phyloP scores from a whole-genome alignment of 2,329 filamentous ascomycete genomes.

The Colletotrichum plurivorum region DNA sequence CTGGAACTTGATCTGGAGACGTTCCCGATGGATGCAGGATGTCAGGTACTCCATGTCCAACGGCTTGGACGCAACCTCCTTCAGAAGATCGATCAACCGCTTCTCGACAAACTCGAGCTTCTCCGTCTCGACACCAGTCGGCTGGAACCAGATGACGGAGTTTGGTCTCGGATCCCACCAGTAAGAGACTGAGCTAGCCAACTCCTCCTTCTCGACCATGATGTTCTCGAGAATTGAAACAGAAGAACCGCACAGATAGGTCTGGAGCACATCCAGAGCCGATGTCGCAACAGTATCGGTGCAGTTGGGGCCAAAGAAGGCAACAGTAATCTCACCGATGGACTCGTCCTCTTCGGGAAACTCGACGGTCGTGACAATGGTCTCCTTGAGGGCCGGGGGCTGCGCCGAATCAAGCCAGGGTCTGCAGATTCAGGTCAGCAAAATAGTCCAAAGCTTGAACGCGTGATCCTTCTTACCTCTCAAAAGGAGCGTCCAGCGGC shows the following conservation, averaged over 20 bases:
- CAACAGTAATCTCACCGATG: constrained; percentile 87
- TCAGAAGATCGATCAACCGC: constrained; percentile 86
- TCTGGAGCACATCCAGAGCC: constrained; percentile 84
- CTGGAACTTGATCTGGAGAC: constrained; percentile 84
- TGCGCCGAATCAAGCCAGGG: constrained; percentile 94
- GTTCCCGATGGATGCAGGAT: constrained; percentile 87
- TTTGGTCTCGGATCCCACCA: constrained; percentile 85
- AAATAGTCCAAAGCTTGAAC: constrained; percentile 16
- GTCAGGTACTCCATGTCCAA: constrained; percentile 92
- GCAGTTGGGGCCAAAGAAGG: constrained; percentile 88
- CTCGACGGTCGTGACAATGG: constrained; percentile 82
- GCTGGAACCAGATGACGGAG: constrained; percentile 86
- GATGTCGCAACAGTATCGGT: constrained; percentile 77
- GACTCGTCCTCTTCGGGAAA: constrained; percentile 98
- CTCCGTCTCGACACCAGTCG: constrained; percentile 88
- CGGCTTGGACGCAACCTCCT: constrained; percentile 83
- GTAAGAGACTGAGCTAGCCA: constrained; percentile 88
- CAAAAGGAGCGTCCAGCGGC: constrained; percentile 80
- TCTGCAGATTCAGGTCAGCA: constrained; percentile 45
- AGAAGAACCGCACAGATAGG: constrained; percentile 93
- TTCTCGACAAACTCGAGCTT: constrained; percentile 88
- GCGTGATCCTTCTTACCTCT: constrained; percentile 58
- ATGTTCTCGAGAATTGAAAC: constrained; percentile 92
- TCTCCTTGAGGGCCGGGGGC: constrained; percentile 79
- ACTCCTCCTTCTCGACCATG: constrained; percentile 92